phyloP scores from a whole-genome alignment of 192 early-diverging fungal genomes.

The Haplosporangium gracile region DNA sequence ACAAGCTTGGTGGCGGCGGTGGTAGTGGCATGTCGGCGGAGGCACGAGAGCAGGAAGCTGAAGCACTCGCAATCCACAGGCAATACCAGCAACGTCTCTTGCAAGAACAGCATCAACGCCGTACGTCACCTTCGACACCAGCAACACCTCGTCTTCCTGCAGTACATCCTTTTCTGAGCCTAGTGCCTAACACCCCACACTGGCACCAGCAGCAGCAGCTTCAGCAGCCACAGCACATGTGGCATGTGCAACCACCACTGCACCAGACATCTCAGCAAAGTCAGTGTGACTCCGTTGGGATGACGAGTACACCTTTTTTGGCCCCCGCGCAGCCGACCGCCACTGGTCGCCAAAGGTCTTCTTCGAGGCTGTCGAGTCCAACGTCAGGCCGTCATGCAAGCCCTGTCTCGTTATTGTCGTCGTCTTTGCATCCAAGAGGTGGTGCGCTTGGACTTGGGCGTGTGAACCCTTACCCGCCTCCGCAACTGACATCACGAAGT shows the following conservation, averaged over 20 bases:
- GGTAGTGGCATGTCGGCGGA: background rate
- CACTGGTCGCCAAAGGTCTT: background rate
- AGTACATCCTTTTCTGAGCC: background rate
- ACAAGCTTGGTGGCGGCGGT: background rate
- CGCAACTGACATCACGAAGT: background rate
- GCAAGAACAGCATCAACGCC: conserved; percentile 8
- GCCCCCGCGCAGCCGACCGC: background rate
- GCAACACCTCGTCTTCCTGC: background rate
- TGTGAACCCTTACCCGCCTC: background rate
- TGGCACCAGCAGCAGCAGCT: background rate
- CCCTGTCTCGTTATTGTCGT: background rate
- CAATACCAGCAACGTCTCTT: background rate
- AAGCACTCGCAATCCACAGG: background rate
- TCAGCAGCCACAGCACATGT: background rate
- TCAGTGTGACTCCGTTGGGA: background rate
- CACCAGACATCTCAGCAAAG: background rate
- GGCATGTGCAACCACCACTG: background rate
- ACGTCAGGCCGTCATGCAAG: background rate
- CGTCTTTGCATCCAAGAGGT: background rate
- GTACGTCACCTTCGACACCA: background rate
- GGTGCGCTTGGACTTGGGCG: background rate
- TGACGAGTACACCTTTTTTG: background rate
- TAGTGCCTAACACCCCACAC: background rate
- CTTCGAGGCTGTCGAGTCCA: background rate
- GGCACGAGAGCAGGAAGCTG: background rate